Percentiles rank a stretch among this genome's conserved stretches.
phyloP scores from a whole-genome alignment of 129 eudicot genomes.

The Cynara cardunculus region DNA sequence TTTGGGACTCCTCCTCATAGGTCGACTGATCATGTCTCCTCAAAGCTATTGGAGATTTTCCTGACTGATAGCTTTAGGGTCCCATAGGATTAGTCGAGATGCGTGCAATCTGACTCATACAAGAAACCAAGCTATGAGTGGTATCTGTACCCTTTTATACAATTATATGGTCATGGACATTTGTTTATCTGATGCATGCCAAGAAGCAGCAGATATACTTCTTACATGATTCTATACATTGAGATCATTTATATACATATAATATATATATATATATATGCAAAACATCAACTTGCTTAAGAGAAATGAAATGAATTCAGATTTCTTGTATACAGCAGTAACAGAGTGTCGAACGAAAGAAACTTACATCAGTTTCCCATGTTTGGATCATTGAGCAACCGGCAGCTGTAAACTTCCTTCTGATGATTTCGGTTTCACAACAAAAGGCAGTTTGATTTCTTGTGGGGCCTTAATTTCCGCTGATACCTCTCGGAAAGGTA shows the following conservation, averaged over 20 bases:
- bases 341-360: neutral
- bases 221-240: conserved; percentile 21
- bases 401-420: conserved; percentile 43
- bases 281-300: neutral
- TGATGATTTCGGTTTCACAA: conserved; percentile 69
- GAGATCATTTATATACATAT: neutral
- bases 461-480: conserved; percentile 47
- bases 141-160: conserved; percentile 12
- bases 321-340: neutral
- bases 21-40: neutral
- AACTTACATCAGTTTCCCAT: neutral
- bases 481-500: conserved; percentile 61
- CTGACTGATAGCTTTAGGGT: neutral
- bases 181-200: conserved; percentile 12
- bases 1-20: too few species aligned
- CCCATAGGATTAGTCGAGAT: neutral
- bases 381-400: conserved; percentile 35
- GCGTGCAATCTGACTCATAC: too few species aligned
- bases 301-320: neutral
- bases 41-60: neutral
- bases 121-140: neutral
- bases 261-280: neutral
- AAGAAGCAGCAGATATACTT: conserved; percentile 6
- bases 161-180: conserved; percentile 1
- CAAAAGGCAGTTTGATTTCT: conserved; percentile 57